These are phyloP conservation scores for Dorcoceras hygrometricum DNA, from an alignment of 257 asterid genomes.

Conservation along the genomic window DNA sequence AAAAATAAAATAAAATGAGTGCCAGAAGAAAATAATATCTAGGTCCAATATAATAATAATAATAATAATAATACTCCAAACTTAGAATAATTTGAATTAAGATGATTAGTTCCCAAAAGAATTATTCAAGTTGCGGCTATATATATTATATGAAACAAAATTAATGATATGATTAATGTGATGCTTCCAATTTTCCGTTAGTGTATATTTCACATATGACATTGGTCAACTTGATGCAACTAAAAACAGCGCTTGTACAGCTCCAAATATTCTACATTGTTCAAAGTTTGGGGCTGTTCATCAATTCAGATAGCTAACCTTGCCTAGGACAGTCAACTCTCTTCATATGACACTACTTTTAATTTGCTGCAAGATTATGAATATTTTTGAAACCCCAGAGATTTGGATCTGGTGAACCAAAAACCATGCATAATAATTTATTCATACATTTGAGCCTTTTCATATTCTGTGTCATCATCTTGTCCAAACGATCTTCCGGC, in stretches of 20 bases:
- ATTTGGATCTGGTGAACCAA: not conserved
- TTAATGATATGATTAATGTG: too few relatives aligned
- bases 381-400: too few relatives aligned
- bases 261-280: not conserved
- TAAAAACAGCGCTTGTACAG: not conserved
- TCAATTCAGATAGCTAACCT: not conserved
- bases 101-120: too few relatives aligned
- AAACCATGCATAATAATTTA: not conserved
- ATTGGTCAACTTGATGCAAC: not conserved
- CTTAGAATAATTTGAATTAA: too few relatives aligned
- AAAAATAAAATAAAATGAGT: too few relatives aligned
- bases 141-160: too few relatives aligned
- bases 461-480: not conserved
- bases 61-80: too few relatives aligned
- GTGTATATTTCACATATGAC: too few relatives aligned
- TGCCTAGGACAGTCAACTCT: not conserved
- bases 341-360: not conserved
- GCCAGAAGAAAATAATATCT: too few relatives aligned
- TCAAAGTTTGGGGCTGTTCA: not conserved
- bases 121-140: too few relatives aligned
- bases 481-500: not conserved
- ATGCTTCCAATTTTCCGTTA: too few relatives aligned
- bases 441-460: not conserved
- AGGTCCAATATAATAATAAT: too few relatives aligned
- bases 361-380: not conserved